phyloP scores from a whole-genome alignment of 306 rosid species.

The Casuarina cunninghamiana region DNA sequence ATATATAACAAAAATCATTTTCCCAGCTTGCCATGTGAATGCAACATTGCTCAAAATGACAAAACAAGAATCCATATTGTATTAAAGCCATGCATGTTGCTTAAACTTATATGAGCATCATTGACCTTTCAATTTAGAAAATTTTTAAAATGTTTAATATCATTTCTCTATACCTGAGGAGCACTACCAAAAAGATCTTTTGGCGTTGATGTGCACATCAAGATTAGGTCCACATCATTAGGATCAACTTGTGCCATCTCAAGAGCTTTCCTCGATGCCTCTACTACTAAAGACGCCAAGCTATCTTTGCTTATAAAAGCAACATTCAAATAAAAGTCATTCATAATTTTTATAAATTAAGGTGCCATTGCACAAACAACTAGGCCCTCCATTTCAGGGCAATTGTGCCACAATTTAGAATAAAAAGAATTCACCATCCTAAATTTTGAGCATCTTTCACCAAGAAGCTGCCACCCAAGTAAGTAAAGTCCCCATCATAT shows the following conservation, averaged over 20 bases:
- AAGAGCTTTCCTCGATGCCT: constrained; percentile 82
- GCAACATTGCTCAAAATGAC: not conserved
- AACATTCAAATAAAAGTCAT: constrained; percentile 26
- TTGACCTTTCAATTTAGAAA: not conserved
- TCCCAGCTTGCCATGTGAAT: not conserved
- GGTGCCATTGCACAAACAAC: constrained; percentile 1
- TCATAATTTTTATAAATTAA: constrained; percentile 4
- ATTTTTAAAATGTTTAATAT: not conserved
- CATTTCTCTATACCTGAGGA: constrained; percentile 66
- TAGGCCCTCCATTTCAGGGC: not conserved
- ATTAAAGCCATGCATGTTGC: not conserved
- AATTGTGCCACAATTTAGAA: not conserved
- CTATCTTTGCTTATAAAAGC: constrained; percentile 61
- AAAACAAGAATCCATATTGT: not conserved
- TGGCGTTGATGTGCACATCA: constrained; percentile 98
- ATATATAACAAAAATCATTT: not conserved
- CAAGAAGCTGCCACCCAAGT: constrained; percentile 24
- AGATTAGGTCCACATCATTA: constrained; percentile 80
- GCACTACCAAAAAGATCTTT: constrained; percentile 97
- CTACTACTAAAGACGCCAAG: constrained; percentile 62
- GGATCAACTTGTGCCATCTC: constrained; percentile 92
- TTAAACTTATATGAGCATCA: constrained; percentile 6
- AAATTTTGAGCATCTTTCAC: constrained; percentile 14
- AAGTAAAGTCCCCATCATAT: constrained; percentile 6
- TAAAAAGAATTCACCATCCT: not conserved